phyloP scores from a whole-genome alignment of 352 stramenopile genomes.

The Phytopythium kandeliae region DNA sequence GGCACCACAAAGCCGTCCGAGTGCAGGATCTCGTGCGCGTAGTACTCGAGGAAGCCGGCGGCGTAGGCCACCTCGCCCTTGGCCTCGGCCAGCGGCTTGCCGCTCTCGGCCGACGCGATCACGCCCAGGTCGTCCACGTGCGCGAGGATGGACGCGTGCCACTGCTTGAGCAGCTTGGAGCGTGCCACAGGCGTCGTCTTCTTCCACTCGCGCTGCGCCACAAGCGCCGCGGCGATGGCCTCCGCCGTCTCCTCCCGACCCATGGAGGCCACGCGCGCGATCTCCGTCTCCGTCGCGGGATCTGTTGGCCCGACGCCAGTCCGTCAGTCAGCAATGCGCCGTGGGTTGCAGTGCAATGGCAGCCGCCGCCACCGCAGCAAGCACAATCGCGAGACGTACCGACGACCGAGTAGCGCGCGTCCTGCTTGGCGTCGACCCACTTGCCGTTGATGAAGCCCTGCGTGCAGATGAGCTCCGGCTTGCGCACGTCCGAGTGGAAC shows the following conservation, averaged over 20 bases:
- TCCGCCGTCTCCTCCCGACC: slow-evolving; percentile 52
- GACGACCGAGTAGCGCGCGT: slow-evolving; percentile 52
- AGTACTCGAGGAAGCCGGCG: slow-evolving; percentile 95
- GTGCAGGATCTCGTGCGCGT: slow-evolving; percentile 93
- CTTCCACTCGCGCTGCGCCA: slow-evolving; percentile 66
- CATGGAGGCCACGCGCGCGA: slow-evolving; percentile 73
- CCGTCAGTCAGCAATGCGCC: too few relatives aligned
- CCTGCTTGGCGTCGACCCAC: slow-evolving; percentile 60
- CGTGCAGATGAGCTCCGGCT: slow-evolving; percentile 64
- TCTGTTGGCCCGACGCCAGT: slow-evolving; percentile 18
- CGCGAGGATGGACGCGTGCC: slow-evolving; percentile 58
- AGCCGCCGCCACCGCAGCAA: too few relatives aligned
- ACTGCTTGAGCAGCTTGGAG: slow-evolving; percentile 72
- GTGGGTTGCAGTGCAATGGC: too few relatives aligned
- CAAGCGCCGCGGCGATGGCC: slow-evolving; percentile 61
- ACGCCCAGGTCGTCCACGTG: slow-evolving; percentile 76
- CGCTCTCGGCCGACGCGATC: slow-evolving; percentile 97
- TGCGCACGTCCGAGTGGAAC: slow-evolving; percentile 55
- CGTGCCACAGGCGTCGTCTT: slow-evolving; percentile 51
- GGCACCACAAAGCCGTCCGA: slow-evolving; percentile 80
- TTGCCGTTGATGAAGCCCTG: slow-evolving; percentile 75
- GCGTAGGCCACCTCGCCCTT: slow-evolving; percentile 94
- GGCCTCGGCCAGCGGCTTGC: slow-evolving; percentile 95
- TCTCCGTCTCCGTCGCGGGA: slow-evolving; percentile 68
- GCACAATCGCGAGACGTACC: slow-evolving; percentile 23